Evolutionary conservation across 1,284 basidiomycete species (phyloP), one percentile per base, ranked within the genome.

Genomic region (Cystobasidium slooffiae): DNA sequence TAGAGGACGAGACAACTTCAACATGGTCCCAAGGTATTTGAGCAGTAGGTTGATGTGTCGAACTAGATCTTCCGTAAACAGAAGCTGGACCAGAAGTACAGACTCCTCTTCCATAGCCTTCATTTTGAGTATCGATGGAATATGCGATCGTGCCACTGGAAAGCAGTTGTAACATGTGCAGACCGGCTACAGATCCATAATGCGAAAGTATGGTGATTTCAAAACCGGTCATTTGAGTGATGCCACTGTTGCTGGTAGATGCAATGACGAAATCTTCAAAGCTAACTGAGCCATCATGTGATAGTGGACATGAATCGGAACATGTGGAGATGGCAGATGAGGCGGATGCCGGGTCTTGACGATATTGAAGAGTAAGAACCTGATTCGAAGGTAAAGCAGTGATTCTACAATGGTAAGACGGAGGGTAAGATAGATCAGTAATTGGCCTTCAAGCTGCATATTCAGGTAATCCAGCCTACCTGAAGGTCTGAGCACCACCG

Each of bases 261-360:
- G 85, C 82, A 79, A 96, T 94, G 62, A 94, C 83, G 82, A 93
- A 96, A 82, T 96, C 93, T 82, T 96, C 93, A 82, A 94, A 96
- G 3, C 88, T 86, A 68, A 97, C 83, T 9, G 88, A 86, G 0
- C 90, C 81, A 80, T 83, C 77, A 77, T 83, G 81, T 1, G 79
- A 78, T 16, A 84, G 79, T 3, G 80, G 77, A 76, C 83, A 84
- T 74, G 81, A 76, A 76, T 69, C 79, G 52, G 80, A 79, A 77
- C 83, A 84, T 12, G 80, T 83, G 46, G 74, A 63, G n/a, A 78
- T 53, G 3, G 76, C 44, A 6, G 78, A 79, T 10, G 74, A 68
- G 8, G 78, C 63, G 72, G 81, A 76, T 22, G 75, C 72, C 0
- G 79, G 77, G 64, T 79, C 75, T 1, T 72, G 67, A 22, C 75